Evolutionary conservation across 148 eudicot genomes (phyloP), one percentile per base, ranked within the genome.

Genomic region (Amaranthus palmeri): DNA sequence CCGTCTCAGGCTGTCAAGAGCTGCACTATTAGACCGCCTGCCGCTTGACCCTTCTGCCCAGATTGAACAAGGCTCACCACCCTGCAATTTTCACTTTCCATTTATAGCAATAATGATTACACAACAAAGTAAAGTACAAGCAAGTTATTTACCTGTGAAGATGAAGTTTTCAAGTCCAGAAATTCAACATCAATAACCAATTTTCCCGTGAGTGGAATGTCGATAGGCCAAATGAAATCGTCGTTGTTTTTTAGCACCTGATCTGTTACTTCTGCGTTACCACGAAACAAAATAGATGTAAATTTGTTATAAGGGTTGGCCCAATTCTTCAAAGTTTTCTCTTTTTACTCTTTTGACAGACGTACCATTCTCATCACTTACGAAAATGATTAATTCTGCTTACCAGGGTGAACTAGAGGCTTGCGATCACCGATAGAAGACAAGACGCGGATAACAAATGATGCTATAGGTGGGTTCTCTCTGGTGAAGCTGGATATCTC

Each of bases 161-260:
- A 75, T 49, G 83, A 60, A 47, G 71, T 84, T 81, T 92, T 92
- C 61, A 92, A 75, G 85, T 92, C 96, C 68, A 90, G 84, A 80
- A 92, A 92, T 78, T 92, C 97, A 62, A 92, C 83, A 66, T 92
- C 97, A 67, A 92, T 86, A 70, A 92, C 86, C 81, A 90, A 84
- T 73, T 84, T 92, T 13, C 88, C 93, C 1, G 87, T 81, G 41
- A 86, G 76, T 17, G 92, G 97, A 78, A 86, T 86, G 77, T 90
- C 91, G 58, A 92, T 72, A 36, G 88, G 79, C 97, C 97, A 92
- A 69, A 88, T 87, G 43, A 92, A 92, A 73, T 87, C 93, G 67
- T 92, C 93, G 81, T 63, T 83, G 61, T 18, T 83, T 86, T 88
- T 92, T 46, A 92, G 85, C 71, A 80, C 86, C 75, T 84, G 88